Conservation (phyloP, 2,329 filamentous ascomycete species). For the Fusarium incarnatum region DNA sequence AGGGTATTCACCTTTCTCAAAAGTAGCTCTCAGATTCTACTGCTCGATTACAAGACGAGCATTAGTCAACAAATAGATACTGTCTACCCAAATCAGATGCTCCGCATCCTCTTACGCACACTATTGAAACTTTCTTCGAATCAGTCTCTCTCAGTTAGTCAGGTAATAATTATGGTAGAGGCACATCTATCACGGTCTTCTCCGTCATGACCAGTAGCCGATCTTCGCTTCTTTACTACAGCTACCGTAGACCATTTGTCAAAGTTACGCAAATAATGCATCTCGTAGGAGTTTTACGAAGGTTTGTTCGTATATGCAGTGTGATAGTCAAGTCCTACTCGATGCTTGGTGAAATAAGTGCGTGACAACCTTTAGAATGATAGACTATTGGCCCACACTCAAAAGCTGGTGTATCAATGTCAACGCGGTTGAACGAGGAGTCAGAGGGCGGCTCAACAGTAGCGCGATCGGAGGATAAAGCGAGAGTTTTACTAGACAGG, state of each 20-base stretch:
- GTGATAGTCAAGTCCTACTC: not conserved
- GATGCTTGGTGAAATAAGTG: not conserved
- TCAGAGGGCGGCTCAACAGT: not conserved
- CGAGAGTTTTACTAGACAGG: not conserved
- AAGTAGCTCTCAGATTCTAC: not conserved
- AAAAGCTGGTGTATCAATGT: not conserved
- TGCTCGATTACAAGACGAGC: not conserved
- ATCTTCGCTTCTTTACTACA: fast-evolving
- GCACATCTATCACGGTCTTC: not conserved
- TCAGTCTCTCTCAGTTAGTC: not conserved
- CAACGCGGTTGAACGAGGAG: not conserved
- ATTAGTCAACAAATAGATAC: not conserved
- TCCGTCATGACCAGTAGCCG: not conserved
- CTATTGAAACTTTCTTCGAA: not conserved
- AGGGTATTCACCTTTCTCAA: not conserved
- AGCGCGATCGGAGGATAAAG: not conserved
- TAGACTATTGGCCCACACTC: not conserved
- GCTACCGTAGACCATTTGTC: not conserved
- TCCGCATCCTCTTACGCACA: not conserved
- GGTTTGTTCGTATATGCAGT: not conserved
- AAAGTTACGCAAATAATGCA: not conserved
- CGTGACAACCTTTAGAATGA: not conserved
- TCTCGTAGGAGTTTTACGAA: not conserved
- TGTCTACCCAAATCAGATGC: not conserved
- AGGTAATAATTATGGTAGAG: not conserved